Base-by-base conservation (phyloP, 2,329 filamentous ascomycete genomes). In the Emericellopsis cladophorae region DNA sequence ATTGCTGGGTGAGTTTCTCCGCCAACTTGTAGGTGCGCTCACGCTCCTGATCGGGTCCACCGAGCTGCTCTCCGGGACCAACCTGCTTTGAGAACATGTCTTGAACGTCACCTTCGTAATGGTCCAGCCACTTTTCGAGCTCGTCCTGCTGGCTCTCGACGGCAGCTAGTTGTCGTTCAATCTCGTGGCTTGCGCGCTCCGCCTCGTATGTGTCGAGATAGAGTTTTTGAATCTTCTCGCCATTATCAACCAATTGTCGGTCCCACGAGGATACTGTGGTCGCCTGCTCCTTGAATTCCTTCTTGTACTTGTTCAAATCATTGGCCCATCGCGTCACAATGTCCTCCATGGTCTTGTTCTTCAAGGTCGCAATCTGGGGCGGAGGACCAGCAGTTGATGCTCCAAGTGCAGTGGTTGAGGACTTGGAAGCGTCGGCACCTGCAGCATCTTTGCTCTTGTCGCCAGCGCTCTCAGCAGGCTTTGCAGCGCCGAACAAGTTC, bases 331-430 rank as follows among this genome's bases (percentile, higher is more conserved):
- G 80, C 4, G 87, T 95, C 49, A 98, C 88, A 48, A 98, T 95
- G 58, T 98, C 92, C 55, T 98, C 92, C 84, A 98, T 95, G 1
- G 90, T 95, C 66, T 95, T 96, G 62, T 95, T 95, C 69, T 95
- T 95, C 31, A 98, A 70, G 23, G 92, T 82, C 4, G 90, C 92
- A 53, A 93, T 79, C 43, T 88, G 81, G 14, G 92, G 90, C 3
- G 81, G 68, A 2, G 89, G 87, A 0, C 89, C 89, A 29, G 77
- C 70, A 4, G 85, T 94, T 2, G 88, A 93, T 23, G 80, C 77
- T 15, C 77, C 79, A 38, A 90, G 64, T 23, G 56, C 48, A 36
- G 57, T 68, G 10, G 55, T 53, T 16, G 53, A 50, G 31, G 44
- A 57, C 35, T 57, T 51, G 47, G 60, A 60, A 2, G 52, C 39